A percentile compares a stretch with the other conserved stretches of the same genome.
phyloP scores from a whole-genome alignment of 306 rosid species.

The Oxytropis ochrocephala region DNA sequence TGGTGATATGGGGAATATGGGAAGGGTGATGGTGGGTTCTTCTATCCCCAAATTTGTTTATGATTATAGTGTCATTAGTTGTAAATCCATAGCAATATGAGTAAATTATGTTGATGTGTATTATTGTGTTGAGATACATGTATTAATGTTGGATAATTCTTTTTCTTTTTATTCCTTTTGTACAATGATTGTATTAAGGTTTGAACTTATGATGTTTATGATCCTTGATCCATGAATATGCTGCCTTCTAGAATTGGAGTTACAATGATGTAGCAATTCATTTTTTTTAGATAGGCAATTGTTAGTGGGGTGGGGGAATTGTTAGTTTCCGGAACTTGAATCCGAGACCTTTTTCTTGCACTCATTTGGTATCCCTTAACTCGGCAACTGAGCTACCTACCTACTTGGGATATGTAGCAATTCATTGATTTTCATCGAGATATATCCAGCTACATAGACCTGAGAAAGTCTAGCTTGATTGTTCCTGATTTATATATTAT shows the following conservation, averaged over 20 bases:
- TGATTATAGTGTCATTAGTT: slow-evolving; percentile 54
- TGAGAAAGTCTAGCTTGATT: neutral
- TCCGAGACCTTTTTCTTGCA: too few species aligned
- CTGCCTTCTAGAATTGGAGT: neutral
- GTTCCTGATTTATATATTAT: neutral
- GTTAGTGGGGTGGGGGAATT: too few species aligned
- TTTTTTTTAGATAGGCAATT: too few species aligned
- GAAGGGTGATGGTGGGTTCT: slow-evolving; percentile 58
- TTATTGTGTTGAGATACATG: neutral
- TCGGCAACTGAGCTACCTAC: too few species aligned
- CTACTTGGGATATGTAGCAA: too few species aligned
- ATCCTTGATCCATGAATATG: neutral
- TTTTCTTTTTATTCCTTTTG: neutral
- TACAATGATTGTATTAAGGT: neutral
- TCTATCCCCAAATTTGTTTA: slow-evolving; percentile 52
- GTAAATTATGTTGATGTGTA: neutral
- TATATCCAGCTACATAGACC: neutral
- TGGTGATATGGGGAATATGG: slow-evolving; percentile 41
- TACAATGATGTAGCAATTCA: neutral
- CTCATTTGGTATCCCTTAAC: too few species aligned
- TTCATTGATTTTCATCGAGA: neutral
- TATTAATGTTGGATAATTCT: neutral
- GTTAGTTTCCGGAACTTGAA: too few species aligned
- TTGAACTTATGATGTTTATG: neutral
- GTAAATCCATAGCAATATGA: slow-evolving; percentile 64